These are phyloP conservation scores for Cladosporium cucumerinum DNA, from an alignment of 2,329 filamentous ascomycete genomes.

Conservation along the genomic window DNA sequence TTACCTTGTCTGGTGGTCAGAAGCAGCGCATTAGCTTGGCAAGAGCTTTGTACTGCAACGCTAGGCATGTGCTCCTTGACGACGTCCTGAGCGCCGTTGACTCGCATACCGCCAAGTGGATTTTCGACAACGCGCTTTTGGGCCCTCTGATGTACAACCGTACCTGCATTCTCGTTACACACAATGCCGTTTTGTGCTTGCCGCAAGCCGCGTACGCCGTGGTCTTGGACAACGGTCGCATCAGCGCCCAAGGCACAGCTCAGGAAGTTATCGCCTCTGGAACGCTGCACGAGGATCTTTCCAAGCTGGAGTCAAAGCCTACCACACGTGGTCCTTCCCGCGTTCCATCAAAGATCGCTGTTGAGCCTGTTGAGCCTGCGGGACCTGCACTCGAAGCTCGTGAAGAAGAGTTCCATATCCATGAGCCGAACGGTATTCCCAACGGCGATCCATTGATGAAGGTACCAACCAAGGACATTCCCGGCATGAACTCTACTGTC, in stretches of 20 bases:
- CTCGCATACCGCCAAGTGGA: constrained; percentile 96
- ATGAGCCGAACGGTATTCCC: constrained; percentile 38
- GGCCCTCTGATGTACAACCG: constrained; percentile 84
- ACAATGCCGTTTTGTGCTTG: constrained; percentile 86
- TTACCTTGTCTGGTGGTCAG: constrained; percentile 92
- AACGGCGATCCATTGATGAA: constrained; percentile 48
- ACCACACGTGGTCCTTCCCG: constrained; percentile 68
- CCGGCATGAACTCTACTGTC: constrained; percentile 36
- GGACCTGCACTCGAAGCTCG: constrained; percentile 36
- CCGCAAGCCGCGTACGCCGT: constrained; percentile 78
- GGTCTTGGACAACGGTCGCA: constrained; percentile 79
- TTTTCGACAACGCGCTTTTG: constrained; percentile 88
- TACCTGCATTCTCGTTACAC: constrained; percentile 92
- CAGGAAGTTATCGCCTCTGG: constrained; percentile 80
- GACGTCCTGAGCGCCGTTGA: constrained; percentile 96
- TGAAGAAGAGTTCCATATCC: constrained; percentile 45
- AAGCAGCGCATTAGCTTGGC: constrained; percentile 96
- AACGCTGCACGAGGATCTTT: constrained; percentile 79
- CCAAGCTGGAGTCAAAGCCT: constrained; percentile 62
- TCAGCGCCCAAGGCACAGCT: constrained; percentile 72
- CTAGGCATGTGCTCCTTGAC: constrained; percentile 83
- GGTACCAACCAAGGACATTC: constrained; percentile 39
- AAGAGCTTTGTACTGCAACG: constrained; percentile 95
- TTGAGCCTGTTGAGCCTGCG: constrained; percentile 66
- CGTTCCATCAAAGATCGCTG: constrained; percentile 62